Evolutionary conservation across 2,329 filamentous ascomycete genomes (phyloP), one percentile per base, ranked within the genome.

Genomic region (Diplocarpon rosae): DNA sequence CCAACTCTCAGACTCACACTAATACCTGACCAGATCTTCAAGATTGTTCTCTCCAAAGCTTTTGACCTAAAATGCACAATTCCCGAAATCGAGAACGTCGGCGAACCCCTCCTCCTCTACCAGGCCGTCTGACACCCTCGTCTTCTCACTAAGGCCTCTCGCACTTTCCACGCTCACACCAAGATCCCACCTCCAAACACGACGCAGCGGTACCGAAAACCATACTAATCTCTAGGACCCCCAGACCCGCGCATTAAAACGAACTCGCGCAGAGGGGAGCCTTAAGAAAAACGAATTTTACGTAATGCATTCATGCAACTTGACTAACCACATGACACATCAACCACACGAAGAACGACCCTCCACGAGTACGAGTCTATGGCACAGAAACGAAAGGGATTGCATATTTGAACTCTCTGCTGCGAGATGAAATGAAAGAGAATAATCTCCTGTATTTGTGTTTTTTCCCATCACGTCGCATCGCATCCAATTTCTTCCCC

Each of bases 51-150:
- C 17, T 95, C 90, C 52, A 98, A 98, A 68, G 92, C 92, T 1
- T 98, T 98, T 63, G 92, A 98, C 64, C 76, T 98, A 47, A 95
- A 95, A 66, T 98, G 92, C 71, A 98, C 92, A 27, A 96, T 98
- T 62, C 92, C 92, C 38, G 92, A 98, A 67, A 96, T 98, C 65
- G 90, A 95, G 68, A 93, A 96, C 64, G 83, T 95, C 46, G 92
- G 92, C 66, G 92, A 98, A 67, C 92, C 92, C 16, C 73, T 98
- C 40, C 74, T 98, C 37, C 76, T 98, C 53, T 98, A 98, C 63
- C 85, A 89, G 65, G 80, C 77, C 37, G 60, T 62, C 41, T 54
- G 56, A 45, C 56, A 52, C 3, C 30, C 30, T 12, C 9, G 4
- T 14, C 41, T 17, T 41, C 39, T 17, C 30, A 2, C 4, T 7